These are phyloP conservation scores for Pythium aphanidermatum DNA, from an alignment of 352 stramenopile genomes.

Conservation along the genomic window DNA sequence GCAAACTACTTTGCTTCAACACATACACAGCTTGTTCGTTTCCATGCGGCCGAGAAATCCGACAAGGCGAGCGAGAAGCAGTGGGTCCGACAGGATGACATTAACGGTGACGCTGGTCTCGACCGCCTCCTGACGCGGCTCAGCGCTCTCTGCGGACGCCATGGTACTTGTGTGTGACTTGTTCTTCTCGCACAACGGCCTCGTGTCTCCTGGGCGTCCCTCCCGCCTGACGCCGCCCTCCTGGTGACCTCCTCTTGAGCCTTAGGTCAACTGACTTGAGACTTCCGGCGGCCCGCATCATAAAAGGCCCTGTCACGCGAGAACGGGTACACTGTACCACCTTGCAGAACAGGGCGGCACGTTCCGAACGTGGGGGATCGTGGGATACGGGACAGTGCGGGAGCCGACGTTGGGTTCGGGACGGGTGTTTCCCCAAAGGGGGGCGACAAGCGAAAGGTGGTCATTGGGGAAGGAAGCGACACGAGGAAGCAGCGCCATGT, in stretches of 20 bases:
- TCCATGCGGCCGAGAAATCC: conserved; percentile 58
- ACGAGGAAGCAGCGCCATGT: conserved; percentile 36
- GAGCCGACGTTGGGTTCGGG: background rate
- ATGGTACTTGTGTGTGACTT: background rate
- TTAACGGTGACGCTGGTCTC: conserved; percentile 10
- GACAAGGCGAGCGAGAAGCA: conserved; percentile 56
- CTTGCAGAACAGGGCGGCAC: background rate
- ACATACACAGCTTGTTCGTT: conserved; percentile 21
- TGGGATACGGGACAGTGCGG: too few relatives aligned
- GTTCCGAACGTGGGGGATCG: too few relatives aligned
- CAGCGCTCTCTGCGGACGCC: conserved; percentile 11
- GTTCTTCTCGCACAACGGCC: background rate
- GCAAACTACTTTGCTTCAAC: background rate
- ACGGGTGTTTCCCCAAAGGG: conserved; percentile 15
- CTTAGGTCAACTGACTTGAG: too few relatives aligned
- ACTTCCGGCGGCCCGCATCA: too few relatives aligned
- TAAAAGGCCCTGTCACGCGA: too few relatives aligned
- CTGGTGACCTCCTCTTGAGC: too few relatives aligned
- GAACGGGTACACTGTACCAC: conserved; percentile 16
- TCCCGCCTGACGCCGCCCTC: too few relatives aligned
- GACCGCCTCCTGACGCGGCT: background rate
- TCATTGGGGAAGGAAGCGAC: conserved; percentile 1
- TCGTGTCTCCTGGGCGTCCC: background rate
- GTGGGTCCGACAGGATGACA: conserved; percentile 42
- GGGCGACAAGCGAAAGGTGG: conserved; percentile 13